phyloP scores from a whole-genome alignment of 805 yeast genomes.

The Sugiyamaella valdiviana region DNA sequence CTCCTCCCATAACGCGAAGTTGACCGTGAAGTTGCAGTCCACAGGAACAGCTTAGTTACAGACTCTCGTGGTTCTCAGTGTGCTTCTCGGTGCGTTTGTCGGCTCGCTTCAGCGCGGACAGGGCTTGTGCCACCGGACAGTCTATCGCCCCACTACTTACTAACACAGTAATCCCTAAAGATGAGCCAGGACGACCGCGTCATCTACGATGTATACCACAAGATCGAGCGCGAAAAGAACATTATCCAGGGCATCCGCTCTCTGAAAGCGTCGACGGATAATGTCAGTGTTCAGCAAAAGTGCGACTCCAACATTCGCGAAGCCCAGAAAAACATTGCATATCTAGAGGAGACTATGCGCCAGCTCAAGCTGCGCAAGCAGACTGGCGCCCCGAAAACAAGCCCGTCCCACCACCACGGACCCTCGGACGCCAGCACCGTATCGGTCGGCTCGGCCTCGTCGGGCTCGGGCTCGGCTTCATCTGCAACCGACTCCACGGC shows the following conservation, averaged over 20 bases:
- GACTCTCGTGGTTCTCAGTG: too few relatives aligned
- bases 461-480: not conserved
- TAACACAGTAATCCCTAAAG: not conserved
- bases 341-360: slow-evolving; percentile 68
- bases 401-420: slow-evolving; percentile 14
- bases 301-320: slow-evolving; percentile 89
- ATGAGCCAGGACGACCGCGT: slow-evolving; percentile 33
- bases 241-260: slow-evolving; percentile 83
- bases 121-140: too few relatives aligned
- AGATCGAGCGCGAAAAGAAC: slow-evolving; percentile 82
- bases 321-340: slow-evolving; percentile 85
- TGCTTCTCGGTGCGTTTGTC: too few relatives aligned
- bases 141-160: not conserved
- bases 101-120: too few relatives aligned
- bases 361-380: slow-evolving; percentile 42
- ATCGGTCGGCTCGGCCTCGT: slow-evolving; percentile 6
- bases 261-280: slow-evolving; percentile 69
- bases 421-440: slow-evolving; percentile 13
- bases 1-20: too few relatives aligned
- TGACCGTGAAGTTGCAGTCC: too few relatives aligned
- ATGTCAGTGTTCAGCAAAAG: slow-evolving; percentile 77
- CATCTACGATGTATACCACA: slow-evolving; percentile 64
- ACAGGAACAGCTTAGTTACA: too few relatives aligned
- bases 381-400: slow-evolving; percentile 2
- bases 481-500: not conserved